Evolutionary conservation across 2,329 filamentous ascomycete genomes (phyloP).

Genomic region (Ascochyta lentis): DNA sequence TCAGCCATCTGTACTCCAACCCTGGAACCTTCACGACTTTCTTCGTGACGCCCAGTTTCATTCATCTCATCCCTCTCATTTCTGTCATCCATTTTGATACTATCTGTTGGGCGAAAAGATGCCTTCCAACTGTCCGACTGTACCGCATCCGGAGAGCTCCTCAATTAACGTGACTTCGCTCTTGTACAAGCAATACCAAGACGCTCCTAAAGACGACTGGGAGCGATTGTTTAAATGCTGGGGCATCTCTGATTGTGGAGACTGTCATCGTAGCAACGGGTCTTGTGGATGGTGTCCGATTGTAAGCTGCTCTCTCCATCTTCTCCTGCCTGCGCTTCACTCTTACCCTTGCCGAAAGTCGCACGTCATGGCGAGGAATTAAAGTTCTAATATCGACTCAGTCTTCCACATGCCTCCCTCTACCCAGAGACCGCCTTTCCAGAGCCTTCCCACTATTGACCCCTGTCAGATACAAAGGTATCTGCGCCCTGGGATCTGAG

Average conservation of each 20-base stretch:
- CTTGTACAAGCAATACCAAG: slow-evolving; percentile 31
- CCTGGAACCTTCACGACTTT: neutral
- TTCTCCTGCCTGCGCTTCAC: neutral
- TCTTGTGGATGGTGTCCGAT: slow-evolving; percentile 56
- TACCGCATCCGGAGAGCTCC: slow-evolving; percentile 8
- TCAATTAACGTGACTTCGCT: slow-evolving; percentile 33
- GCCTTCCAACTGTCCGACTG: slow-evolving; percentile 24
- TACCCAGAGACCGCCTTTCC: slow-evolving; percentile 46
- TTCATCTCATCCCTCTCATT: neutral
- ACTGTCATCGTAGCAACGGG: slow-evolving; percentile 44
- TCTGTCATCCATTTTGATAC: neutral
- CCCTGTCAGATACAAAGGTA: slow-evolving; percentile 45
- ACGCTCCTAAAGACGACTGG: slow-evolving; percentile 41
- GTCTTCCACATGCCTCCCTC: slow-evolving; percentile 53
- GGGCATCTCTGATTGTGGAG: slow-evolving; percentile 46
- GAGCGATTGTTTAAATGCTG: slow-evolving; percentile 42
- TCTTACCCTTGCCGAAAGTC: neutral
- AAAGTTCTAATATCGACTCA: slow-evolving; percentile 16
- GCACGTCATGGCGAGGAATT: neutral
- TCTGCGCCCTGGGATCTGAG: slow-evolving; percentile 49
- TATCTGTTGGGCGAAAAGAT: neutral
- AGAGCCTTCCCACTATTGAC: slow-evolving; percentile 50
- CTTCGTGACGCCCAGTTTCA: slow-evolving; percentile 5
- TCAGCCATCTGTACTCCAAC: slow-evolving; percentile 3
- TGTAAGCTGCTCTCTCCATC: slow-evolving; percentile 33